Evolutionary conservation across 306 rosid species (phyloP).

Genomic region (Lupinus albus): DNA sequence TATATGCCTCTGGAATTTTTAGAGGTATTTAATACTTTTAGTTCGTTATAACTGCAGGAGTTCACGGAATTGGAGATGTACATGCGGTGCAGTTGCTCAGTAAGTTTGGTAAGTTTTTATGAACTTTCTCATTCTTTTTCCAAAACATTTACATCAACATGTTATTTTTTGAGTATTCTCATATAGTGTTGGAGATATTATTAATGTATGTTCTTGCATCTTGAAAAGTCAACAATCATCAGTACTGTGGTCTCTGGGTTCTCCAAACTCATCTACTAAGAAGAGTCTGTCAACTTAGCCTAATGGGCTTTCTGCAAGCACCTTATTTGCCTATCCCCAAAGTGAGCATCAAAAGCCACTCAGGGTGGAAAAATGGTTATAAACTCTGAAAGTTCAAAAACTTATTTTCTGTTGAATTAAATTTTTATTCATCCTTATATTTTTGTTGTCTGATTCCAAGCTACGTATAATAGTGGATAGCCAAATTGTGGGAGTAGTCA

Average conservation of each 20-base stretch:
- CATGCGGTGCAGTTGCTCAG: conserved; percentile 81
- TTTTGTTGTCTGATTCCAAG: conserved; percentile 7
- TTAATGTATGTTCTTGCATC: conserved; percentile 35
- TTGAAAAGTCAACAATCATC: conserved; percentile 22
- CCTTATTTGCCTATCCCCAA: conserved; percentile 10
- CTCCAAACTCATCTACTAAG: conserved; percentile 9
- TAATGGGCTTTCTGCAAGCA: conserved; percentile 1
- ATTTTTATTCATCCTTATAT: neutral
- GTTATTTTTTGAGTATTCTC: conserved; percentile 27
- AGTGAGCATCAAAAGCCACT: conserved; percentile 1
- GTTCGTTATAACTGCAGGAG: conserved; percentile 63
- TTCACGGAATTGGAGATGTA: conserved; percentile 85
- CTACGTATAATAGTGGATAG: neutral
- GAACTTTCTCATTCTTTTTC: conserved; percentile 29
- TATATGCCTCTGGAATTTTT: no score
- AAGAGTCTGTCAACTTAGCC: conserved; percentile 12
- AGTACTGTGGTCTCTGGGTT: conserved; percentile 23
- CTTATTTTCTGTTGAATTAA: neutral
- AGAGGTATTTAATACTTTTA: conserved; percentile 23
- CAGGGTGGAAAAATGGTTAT: neutral
- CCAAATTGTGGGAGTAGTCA: neutral
- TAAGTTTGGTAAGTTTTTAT: conserved; percentile 65
- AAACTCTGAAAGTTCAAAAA: neutral
- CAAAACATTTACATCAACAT: neutral
- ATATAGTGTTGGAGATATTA: conserved; percentile 2